Percentiles rank a stretch among this genome's conserved stretches.
phyloP scores from a whole-genome alignment of 495 filamentous ascomycete species.

The Lineolata rhizophorae region DNA sequence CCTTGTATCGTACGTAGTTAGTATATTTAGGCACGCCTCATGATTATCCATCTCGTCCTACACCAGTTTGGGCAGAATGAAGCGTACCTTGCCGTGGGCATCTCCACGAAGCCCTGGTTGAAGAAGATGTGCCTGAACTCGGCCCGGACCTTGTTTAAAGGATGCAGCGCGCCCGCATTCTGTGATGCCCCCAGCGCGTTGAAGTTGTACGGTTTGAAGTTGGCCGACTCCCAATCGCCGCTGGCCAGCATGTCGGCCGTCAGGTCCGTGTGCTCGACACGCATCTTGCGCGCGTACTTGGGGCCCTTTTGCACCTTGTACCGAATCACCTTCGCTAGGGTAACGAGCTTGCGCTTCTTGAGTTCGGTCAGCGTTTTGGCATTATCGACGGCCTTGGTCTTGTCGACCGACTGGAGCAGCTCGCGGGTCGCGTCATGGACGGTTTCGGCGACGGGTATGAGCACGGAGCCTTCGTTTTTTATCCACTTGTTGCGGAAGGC shows the following conservation, averaged over 20 bases:
- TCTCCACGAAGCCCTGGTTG: slow-evolving; percentile 71
- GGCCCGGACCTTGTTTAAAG: slow-evolving; percentile 78
- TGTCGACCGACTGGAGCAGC: slow-evolving; percentile 44
- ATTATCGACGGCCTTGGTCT: slow-evolving; percentile 43
- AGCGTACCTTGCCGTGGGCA: slow-evolving; percentile 44
- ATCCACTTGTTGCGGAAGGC: slow-evolving; percentile 97
- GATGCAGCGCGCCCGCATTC: slow-evolving; percentile 70
- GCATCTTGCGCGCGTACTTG: slow-evolving; percentile 66
- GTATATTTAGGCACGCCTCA: slow-evolving; percentile 1
- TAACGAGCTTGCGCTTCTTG: slow-evolving; percentile 74
- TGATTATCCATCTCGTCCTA: neutral
- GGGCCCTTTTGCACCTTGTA: slow-evolving; percentile 67
- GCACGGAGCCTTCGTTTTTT: slow-evolving; percentile 40
- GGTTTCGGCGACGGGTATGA: slow-evolving; percentile 12
- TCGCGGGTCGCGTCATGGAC: slow-evolving; percentile 64
- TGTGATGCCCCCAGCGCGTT: slow-evolving; percentile 66
- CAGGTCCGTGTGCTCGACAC: slow-evolving; percentile 86
- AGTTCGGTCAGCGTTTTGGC: slow-evolving; percentile 53
- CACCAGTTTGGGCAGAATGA: neutral
- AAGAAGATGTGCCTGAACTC: slow-evolving; percentile 98
- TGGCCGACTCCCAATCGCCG: slow-evolving; percentile 61
- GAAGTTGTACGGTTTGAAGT: slow-evolving; percentile 96
- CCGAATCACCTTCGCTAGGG: slow-evolving; percentile 58
- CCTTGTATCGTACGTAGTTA: slow-evolving; percentile 18
- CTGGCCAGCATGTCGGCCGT: slow-evolving; percentile 79